phyloP scores from a whole-genome alignment of 148 eudicot genomes.

The Drosera capensis region DNA sequence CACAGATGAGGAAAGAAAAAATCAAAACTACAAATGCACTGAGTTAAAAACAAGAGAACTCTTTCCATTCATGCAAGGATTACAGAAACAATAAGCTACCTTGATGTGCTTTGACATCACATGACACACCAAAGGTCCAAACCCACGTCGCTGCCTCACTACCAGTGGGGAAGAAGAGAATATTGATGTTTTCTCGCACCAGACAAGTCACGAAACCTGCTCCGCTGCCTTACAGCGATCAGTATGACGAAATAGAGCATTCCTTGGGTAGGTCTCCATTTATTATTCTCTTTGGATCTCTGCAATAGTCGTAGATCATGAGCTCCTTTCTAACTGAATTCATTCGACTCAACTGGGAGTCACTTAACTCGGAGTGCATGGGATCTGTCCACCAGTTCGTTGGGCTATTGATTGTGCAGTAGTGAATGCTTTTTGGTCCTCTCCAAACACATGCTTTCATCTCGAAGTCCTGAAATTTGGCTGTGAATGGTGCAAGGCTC shows the following conservation, averaged over 20 bases:
- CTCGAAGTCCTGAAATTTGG: constrained; percentile 3
- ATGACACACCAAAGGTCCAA: no score
- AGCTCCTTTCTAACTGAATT: constrained; percentile 22
- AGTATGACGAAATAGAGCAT: constrained; percentile 20
- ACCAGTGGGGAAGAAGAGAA: no score
- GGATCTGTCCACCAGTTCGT: constrained; percentile 29
- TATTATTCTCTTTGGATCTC: constrained; percentile 20
- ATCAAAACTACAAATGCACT: no score
- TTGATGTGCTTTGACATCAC: no score
- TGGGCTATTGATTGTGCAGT: constrained; percentile 12
- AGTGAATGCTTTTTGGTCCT: constrained; percentile 16
- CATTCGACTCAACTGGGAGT: constrained; percentile 18
- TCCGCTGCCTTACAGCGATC: no score
- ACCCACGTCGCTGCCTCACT: no score
- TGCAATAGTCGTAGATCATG: constrained; percentile 39
- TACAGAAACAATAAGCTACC: no score
- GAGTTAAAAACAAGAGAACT: no score
- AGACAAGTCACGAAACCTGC: no score
- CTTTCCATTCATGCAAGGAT: no score
- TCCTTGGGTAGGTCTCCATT: constrained; percentile 24
- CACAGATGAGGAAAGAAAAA: no score
- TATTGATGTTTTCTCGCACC: no score
- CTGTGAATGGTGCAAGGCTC: constrained; percentile 7
- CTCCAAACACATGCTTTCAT: constrained; percentile 8
- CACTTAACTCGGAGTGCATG: constrained; percentile 8